Evolutionary conservation across 2,329 filamentous ascomycete genomes (phyloP).

Genomic region (Sclerotinia sclerotiorum): DNA sequence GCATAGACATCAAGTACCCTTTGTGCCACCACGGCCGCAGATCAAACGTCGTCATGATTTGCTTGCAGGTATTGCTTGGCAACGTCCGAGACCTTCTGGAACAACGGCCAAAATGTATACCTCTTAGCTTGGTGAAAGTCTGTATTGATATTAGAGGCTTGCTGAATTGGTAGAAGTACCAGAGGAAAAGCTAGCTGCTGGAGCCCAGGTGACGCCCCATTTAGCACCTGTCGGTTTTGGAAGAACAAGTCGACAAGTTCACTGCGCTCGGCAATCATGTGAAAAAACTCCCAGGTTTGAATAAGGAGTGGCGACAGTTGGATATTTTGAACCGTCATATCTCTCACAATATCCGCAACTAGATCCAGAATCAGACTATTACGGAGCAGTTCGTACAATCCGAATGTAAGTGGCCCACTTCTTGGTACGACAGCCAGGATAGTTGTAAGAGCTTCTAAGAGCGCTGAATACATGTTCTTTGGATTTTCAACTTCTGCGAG

Average conservation of each 20-base stretch:
- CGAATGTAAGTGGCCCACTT: neutral
- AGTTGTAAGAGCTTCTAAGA: neutral
- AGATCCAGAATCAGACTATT: neutral
- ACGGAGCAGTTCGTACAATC: neutral
- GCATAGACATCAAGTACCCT: neutral
- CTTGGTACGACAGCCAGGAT: neutral
- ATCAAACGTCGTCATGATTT: neutral
- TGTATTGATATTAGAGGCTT: neutral
- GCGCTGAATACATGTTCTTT: neutral
- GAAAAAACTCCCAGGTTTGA: neutral
- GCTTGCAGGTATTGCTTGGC: neutral
- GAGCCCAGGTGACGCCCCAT: neutral
- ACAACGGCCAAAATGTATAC: neutral
- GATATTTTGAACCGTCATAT: neutral
- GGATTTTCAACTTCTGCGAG: fast-evolving
- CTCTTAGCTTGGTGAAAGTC: fast-evolving
- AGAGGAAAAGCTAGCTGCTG: neutral
- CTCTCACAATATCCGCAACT: neutral
- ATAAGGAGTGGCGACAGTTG: neutral
- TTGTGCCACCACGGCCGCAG: neutral
- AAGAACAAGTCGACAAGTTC: neutral
- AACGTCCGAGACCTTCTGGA: neutral
- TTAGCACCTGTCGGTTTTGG: neutral
- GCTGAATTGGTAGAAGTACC: neutral
- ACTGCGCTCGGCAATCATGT: neutral